Conservation (phyloP, 768 basidiomycete species). For the Phylloporus sp. region DNA sequence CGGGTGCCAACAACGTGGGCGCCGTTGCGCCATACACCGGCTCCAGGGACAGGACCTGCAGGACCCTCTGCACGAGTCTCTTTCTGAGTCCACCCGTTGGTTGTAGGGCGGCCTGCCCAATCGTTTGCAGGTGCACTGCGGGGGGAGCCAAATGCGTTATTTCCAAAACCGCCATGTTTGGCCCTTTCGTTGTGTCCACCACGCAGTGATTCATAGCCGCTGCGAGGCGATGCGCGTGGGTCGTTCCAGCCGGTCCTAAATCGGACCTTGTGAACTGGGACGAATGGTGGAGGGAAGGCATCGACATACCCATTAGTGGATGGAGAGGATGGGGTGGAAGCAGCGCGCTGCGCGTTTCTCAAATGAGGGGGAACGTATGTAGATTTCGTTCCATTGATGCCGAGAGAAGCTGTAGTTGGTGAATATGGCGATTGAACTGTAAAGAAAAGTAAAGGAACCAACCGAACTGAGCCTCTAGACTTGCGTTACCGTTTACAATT, state of each 20-base stretch:
- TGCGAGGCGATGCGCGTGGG: slow-evolving; percentile 63
- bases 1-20: slow-evolving; percentile 78
- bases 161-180: slow-evolving; percentile 38
- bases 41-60: slow-evolving; percentile 44
- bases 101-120: slow-evolving; percentile 39
- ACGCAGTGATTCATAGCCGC: slow-evolving; percentile 39
- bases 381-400: slow-evolving; percentile 63
- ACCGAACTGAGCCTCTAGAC: slow-evolving; percentile 76
- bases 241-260: slow-evolving; percentile 70
- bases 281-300: slow-evolving; percentile 10
- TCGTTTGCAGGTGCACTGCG: slow-evolving; percentile 33
- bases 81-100: slow-evolving; percentile 35
- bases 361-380: slow-evolving; percentile 88
- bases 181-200: slow-evolving; percentile 36
- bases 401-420: slow-evolving; percentile 56
- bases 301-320: slow-evolving; percentile 49
- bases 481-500: slow-evolving; percentile 72
- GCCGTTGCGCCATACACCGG: slow-evolving; percentile 85
- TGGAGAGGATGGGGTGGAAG: slow-evolving; percentile 42
- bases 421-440: neutral
- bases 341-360: slow-evolving; percentile 83
- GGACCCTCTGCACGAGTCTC: slow-evolving; percentile 33
- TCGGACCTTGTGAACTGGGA: slow-evolving; percentile 19
- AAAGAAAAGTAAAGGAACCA: slow-evolving; percentile 22
- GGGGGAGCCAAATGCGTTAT: slow-evolving; percentile 32